phyloP scores from a whole-genome alignment of 306 rosid genomes.

The Castanea mollissima region DNA sequence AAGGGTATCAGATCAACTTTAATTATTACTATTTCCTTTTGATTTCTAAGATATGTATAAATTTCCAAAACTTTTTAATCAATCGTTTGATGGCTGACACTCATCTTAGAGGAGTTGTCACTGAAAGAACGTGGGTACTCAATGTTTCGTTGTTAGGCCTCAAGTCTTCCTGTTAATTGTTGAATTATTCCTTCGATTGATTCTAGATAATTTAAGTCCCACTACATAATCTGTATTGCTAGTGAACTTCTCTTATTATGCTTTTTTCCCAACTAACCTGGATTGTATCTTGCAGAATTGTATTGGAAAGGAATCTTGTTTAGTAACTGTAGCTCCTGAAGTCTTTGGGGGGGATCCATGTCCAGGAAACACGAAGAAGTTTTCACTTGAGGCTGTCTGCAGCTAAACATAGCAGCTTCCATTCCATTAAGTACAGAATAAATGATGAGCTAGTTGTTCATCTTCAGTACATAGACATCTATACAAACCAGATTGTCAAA shows the following conservation, averaged over 20 bases:
- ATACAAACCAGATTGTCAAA: constrained; percentile 21
- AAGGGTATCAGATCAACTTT: constrained; percentile 35
- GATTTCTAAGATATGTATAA: not conserved
- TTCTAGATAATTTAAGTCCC: not conserved
- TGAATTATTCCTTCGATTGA: not conserved
- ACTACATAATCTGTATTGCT: not conserved
- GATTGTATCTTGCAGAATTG: constrained; percentile 44
- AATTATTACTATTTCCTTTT: not conserved
- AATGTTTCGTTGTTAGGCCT: too few species aligned
- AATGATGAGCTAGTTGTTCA: constrained; percentile 27
- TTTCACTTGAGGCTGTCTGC: constrained; percentile 59
- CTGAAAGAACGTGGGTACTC: too few species aligned
- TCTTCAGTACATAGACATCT: constrained; percentile 9
- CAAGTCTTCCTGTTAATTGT: not conserved
- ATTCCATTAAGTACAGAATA: constrained; percentile 19
- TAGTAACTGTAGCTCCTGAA: constrained; percentile 46
- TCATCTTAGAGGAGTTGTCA: too few species aligned
- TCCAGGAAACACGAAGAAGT: constrained; percentile 49
- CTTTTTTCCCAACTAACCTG: constrained; percentile 3
- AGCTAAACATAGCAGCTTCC: constrained; percentile 24
- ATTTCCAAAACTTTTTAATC: not conserved
- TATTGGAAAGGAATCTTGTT: constrained; percentile 54
- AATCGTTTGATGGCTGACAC: not conserved
- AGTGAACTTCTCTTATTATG: not conserved
- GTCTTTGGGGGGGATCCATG: constrained; percentile 71